Base-by-base conservation (phyloP, 768 basidiomycete genomes). In the Tremella fuciformis region DNA sequence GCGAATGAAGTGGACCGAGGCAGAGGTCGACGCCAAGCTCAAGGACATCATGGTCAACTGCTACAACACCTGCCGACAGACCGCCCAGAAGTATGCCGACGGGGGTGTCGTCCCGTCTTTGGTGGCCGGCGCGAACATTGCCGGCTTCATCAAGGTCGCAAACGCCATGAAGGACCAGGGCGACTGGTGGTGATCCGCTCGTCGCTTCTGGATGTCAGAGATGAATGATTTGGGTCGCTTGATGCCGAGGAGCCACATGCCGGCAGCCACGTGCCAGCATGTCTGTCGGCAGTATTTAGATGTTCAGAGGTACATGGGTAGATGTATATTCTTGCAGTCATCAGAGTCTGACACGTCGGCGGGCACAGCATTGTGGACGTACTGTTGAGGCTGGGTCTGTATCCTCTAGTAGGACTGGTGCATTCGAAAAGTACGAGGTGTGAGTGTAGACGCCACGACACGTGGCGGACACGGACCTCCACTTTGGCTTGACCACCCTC, bases 151-250 rank as follows among this genome's bases (percentile, higher is more conserved):
- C 66, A 68, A 73, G 66, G 80, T 81, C 57, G 86, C 86, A 40
- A 81, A 87, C 64, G 87, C 86, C 52, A 87, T 87, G 85, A 82
- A 79, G 70, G 85, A 82, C 65, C 86, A 87, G 51, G 87, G 87
- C 53, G 86, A 87, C 71, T 86, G 85, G 84, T 88, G 85, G 85
- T 87, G 81, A 80, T 34, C 29, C 11, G 6, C 11, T 34, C 29
- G 6, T 11, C 6, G 29, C 29, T 34, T 34, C 29, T n/a, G n/a
- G n/a, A n/a, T n/a, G n/a, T n/a, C n/a, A n/a, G n/a, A n/a, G n/a
- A n/a, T n/a, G n/a, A n/a, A n/a, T n/a, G n/a, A n/a, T n/a, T n/a
- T n/a, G n/a, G n/a, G n/a, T n/a, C n/a, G n/a, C n/a, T n/a, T n/a
- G n/a, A n/a, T n/a, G n/a, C n/a, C n/a, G n/a, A n/a, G n/a, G n/a